Conservation (phyloP, 495 filamentous ascomycete genomes). For the Xylaria sp. region DNA sequence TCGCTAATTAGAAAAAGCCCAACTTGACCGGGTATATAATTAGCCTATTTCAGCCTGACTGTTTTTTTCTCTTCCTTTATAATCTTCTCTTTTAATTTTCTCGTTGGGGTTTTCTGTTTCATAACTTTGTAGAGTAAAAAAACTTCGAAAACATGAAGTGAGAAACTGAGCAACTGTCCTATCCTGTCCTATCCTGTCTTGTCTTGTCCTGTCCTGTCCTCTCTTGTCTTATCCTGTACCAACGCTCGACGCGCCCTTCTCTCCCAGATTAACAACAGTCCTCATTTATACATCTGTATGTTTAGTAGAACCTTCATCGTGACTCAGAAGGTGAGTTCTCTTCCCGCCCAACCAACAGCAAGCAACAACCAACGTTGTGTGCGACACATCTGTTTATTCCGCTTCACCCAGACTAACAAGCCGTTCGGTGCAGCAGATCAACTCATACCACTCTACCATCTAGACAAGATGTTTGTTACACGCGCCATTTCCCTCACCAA, state of each 20-base stretch:
- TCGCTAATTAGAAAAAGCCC: slow-evolving; percentile 5
- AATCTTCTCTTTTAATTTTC: not conserved
- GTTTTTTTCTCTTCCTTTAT: not conserved
- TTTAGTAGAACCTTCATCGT: slow-evolving; percentile 4
- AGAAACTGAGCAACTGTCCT: too few relatives aligned
- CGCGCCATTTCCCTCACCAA: slow-evolving; percentile 67
- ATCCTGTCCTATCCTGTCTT: too few relatives aligned
- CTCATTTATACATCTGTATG: not conserved
- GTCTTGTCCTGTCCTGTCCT: too few relatives aligned
- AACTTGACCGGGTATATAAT: slow-evolving; percentile 15
- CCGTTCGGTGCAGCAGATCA: slow-evolving; percentile 31
- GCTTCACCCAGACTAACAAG: not conserved
- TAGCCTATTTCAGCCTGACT: slow-evolving; percentile 8
- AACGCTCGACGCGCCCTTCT: not conserved
- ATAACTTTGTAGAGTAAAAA: not conserved
- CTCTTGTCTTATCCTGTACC: not conserved
- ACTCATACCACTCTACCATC: not conserved
- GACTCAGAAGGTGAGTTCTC: slow-evolving; percentile 11
- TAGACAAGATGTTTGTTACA: slow-evolving; percentile 40
- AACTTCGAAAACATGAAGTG: slow-evolving; percentile 23
- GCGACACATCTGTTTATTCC: too few relatives aligned
- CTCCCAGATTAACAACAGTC: not conserved
- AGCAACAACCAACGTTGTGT: too few relatives aligned
- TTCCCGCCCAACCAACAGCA: not conserved
- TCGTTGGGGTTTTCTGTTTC: not conserved